These are phyloP conservation scores for Crepidotus variabilis DNA, from an alignment of 768 basidiomycete species.

Conservation along the genomic window DNA sequence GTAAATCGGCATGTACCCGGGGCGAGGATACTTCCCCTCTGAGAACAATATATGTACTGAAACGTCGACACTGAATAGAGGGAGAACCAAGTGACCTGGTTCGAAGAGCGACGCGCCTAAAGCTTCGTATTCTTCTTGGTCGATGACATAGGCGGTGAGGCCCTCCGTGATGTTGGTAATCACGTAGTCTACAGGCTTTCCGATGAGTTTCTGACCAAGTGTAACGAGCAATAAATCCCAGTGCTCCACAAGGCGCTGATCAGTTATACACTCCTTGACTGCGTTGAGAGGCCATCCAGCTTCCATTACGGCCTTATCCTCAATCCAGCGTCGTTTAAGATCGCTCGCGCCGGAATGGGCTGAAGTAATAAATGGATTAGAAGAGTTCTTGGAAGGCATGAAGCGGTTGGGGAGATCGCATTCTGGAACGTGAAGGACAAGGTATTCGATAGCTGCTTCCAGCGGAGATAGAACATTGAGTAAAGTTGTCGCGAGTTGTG, in stretches of 20 bases:
- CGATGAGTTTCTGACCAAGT: slow-evolving; percentile 54
- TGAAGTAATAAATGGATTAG: slow-evolving; percentile 65
- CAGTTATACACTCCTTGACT: slow-evolving; percentile 53
- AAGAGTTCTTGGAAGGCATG: slow-evolving; percentile 59
- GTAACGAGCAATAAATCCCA: slow-evolving; percentile 53
- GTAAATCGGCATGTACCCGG: slow-evolving; percentile 66
- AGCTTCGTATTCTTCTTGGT: slow-evolving; percentile 46
- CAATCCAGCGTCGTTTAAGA: slow-evolving; percentile 73
- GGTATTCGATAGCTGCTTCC: slow-evolving; percentile 80
- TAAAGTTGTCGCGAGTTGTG: slow-evolving; percentile 58
- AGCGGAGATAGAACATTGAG: slow-evolving; percentile 56
- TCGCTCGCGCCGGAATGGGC: slow-evolving; percentile 58
- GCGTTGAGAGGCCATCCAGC: slow-evolving; percentile 76
- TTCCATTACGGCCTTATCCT: slow-evolving; percentile 77
- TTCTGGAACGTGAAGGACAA: slow-evolving; percentile 81
- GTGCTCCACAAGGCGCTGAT: slow-evolving; percentile 35
- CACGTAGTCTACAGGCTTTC: slow-evolving; percentile 22
- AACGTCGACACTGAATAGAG: slow-evolving; percentile 61
- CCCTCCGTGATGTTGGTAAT: slow-evolving; percentile 5
- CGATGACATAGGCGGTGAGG: slow-evolving; percentile 27
- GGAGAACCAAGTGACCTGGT: slow-evolving; percentile 49
- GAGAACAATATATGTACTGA: slow-evolving; percentile 65
- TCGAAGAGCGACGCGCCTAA: slow-evolving; percentile 50
- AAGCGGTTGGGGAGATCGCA: slow-evolving; percentile 80
- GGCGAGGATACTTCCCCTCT: slow-evolving; percentile 36